These are phyloP conservation scores for Citrus medica DNA, from an alignment of 345 rosid species.

Conservation along the genomic window DNA sequence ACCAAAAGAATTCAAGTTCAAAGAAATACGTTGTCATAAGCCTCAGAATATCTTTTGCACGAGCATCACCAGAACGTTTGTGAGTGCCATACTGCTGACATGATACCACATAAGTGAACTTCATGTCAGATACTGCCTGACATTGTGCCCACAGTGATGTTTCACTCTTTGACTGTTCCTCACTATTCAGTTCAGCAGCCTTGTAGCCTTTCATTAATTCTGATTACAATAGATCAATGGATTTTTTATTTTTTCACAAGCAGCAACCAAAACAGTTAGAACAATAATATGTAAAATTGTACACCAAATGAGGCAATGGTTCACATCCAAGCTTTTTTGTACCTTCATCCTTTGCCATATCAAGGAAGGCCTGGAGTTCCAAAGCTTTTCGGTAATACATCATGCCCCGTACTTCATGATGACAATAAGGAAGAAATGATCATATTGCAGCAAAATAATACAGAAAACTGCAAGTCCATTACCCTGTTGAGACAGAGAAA, in stretches of 20 bases:
- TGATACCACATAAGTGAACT: slow-evolving; percentile 78
- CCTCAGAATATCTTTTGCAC: slow-evolving; percentile 68
- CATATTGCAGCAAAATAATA: not conserved
- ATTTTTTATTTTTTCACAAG: not conserved
- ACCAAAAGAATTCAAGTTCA: slow-evolving; percentile 6
- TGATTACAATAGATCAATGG: slow-evolving; percentile 10
- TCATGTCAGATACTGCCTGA: slow-evolving; percentile 82
- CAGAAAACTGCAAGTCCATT: not conserved
- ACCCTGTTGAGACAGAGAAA: not conserved
- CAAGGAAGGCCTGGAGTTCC: slow-evolving; percentile 82
- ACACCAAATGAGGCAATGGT: slow-evolving; percentile 3
- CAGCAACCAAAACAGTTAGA: slow-evolving; percentile 14
- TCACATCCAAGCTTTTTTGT: slow-evolving; percentile 4
- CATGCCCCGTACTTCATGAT: slow-evolving; percentile 67
- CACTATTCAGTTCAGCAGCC: slow-evolving; percentile 57
- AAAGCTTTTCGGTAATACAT: slow-evolving; percentile 80
- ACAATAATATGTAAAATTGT: not conserved
- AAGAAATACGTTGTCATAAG: slow-evolving; percentile 65
- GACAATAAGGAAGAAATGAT: not conserved
- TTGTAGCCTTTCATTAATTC: slow-evolving; percentile 68
- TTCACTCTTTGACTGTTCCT: slow-evolving; percentile 54
- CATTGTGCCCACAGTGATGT: slow-evolving; percentile 65
- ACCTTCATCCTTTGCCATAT: slow-evolving; percentile 67
- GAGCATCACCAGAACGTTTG: slow-evolving; percentile 62
- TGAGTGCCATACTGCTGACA: slow-evolving; percentile 77